Conservation (phyloP, 345 rosid genomes). For the Rhodamnia rubescens region DNA sequence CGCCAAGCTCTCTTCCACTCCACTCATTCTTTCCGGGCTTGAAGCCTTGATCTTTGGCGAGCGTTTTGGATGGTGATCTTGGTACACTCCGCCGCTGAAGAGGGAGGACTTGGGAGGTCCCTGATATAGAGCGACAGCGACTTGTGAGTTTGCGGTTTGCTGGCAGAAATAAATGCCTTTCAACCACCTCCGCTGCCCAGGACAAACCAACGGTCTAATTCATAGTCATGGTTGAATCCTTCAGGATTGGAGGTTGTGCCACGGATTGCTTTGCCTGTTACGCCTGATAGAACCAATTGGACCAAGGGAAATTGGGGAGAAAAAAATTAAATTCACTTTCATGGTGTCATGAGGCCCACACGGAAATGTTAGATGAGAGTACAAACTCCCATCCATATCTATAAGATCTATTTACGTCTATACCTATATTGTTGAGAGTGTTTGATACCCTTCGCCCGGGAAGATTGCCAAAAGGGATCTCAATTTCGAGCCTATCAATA, state of each 20-base stretch:
- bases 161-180: background rate
- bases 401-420: no score
- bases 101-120: background rate
- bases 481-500: no score
- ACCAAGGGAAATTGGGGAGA: no score
- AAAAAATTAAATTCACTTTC: no score
- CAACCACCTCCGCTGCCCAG: background rate
- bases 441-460: no score
- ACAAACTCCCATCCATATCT: no score
- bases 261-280: background rate
- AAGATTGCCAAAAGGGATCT: no score
- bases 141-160: background rate
- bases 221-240: background rate
- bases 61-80: background rate
- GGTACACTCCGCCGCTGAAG: background rate
- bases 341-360: no score
- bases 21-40: background rate
- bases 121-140: background rate
- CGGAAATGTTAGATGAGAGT: no score
- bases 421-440: no score
- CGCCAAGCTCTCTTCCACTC: background rate
- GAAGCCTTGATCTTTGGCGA: background rate
- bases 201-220: background rate
- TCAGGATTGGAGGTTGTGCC: background rate
- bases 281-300: background rate